Base-by-base conservation (phyloP, 108 stramenopile genomes). In the Mediolabrus comicus region DNA sequence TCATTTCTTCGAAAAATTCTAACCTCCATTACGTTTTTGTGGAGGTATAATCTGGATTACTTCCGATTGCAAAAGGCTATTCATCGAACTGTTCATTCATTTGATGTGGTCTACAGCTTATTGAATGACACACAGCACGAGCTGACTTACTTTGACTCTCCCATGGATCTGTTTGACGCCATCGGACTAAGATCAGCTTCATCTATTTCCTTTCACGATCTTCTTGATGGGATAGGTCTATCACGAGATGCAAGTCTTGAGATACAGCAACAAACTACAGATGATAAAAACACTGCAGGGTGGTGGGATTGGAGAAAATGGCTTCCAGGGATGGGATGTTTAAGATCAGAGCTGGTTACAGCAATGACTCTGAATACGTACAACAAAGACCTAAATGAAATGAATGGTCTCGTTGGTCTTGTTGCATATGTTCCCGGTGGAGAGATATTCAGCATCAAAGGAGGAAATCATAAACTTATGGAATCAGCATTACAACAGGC, bases 401-500 rank as follows among this genome's bases (percentile, higher is more conserved):
- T 94, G 66, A 94, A 89, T 58, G 88, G 78, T 31, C 52, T 89
- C 5, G 83, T 85, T 3, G 92, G 88, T 26, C 65, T 91, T 31
- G 87, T 70, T 0, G 72, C 83, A 53, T 89, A 86, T 35, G 79
- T 85, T 8, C 78, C 85, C 14, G 65, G 53, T 27, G 83, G 79
- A n/a, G 59, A 74, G 7, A 14, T 84, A 24, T 86, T 81, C 46
- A 71, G 68, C 27, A 64, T 94, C 19, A 54, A 67, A 54, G 92
- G 92, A 10, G 92, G 92, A 0, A 94, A 94, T 69, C 56, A 83
- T 29, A 72, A 86, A 56, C 66, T 94, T 1, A 78, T 89, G 65
- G 59, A 61, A 19, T 88, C 86, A 9, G 92, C 92, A 25, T 75
- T 87, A 26, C 26, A 61, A 0, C 89, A 94, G 71, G 85, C 92